Base-by-base conservation (phyloP, 2,329 filamentous ascomycete species). In the Ascochyta pisi region DNA sequence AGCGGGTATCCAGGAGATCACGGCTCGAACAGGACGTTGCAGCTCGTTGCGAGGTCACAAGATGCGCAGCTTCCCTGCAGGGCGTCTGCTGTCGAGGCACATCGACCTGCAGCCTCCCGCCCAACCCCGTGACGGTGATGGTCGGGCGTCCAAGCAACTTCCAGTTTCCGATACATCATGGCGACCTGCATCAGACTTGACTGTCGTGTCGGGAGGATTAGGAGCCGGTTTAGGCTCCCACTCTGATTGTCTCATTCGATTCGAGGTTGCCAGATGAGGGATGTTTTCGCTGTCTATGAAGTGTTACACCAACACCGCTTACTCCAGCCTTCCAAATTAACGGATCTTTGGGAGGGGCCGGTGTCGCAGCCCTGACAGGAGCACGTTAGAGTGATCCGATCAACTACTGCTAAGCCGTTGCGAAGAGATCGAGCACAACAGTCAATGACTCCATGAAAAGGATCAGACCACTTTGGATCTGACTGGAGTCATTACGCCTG, bases 71-170 rank as follows among this genome's bases (percentile, higher is more conserved):
- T 62, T 57, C 55, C 46, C 67, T 70, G 66, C 70, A 71, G 66
- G 56, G 63, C 66, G 61, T 67, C 64, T 64, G 64, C 54, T 67
- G 57, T 69, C 54, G 66, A 67, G 65, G 51, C 59, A 68, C 69
- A 68, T 63, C 50, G 58, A 49, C 51, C 62, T 75, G 73, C 73
- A 73, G 72, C 71, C 71, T 75, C 71, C 72, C 72, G 72, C 60
- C 42, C 57, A 44, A 64, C 58, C 65, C 67, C 70, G 66, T 73
- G 69, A 73, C 64, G 60, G 58, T 58, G 43, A 68, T 63, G 61
- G 52, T 57, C 59, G 62, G 58, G 62, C 63, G 56, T 65, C 66
- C 67, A 70, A 73, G 61, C 58, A 71, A 43, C 44, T 63, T 52
- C 51, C 56, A 68, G 59, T 50, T 56, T 58, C 63, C 58, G 53